These are phyloP conservation scores for Capronia coronata DNA, from an alignment of 2,329 filamentous ascomycete species.

Conservation along the genomic window DNA sequence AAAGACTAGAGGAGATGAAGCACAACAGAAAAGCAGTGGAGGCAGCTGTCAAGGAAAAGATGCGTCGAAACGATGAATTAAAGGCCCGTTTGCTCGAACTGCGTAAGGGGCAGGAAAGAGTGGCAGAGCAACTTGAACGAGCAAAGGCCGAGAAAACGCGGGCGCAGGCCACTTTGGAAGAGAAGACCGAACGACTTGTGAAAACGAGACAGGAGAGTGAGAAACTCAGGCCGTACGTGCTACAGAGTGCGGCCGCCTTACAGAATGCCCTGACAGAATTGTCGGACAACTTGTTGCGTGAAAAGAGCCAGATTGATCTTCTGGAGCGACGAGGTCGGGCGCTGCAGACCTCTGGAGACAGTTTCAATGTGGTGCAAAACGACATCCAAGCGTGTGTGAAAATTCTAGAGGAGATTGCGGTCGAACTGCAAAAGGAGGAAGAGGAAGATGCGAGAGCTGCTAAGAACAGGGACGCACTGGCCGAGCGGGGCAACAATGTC, in stretches of 20 bases:
- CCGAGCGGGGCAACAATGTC: constrained; percentile 81
- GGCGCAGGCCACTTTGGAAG: constrained; percentile 56
- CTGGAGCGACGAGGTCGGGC: constrained; percentile 83
- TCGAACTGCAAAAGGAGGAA: constrained; percentile 83
- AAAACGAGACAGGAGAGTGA: constrained; percentile 74
- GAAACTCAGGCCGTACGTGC: constrained; percentile 85
- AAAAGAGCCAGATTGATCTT: constrained; percentile 78
- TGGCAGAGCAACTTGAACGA: constrained; percentile 74
- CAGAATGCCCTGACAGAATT: constrained; percentile 77
- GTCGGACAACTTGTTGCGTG: constrained; percentile 66
- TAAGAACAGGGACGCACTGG: constrained; percentile 77
- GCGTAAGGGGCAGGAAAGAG: constrained; percentile 71
- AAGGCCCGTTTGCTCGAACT: constrained; percentile 77
- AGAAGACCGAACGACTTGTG: constrained; percentile 49
- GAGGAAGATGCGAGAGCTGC: constrained; percentile 76
- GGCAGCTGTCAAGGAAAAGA: constrained; percentile 73
- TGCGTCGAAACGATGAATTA: constrained; percentile 75
- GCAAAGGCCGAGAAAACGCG: constrained; percentile 73
- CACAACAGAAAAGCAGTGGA: constrained; percentile 75
- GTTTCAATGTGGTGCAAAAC: constrained; percentile 72
- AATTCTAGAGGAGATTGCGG: constrained; percentile 76
- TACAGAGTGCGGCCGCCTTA: constrained; percentile 77
- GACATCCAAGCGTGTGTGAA: constrained; percentile 87
- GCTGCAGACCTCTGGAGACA: constrained; percentile 84
- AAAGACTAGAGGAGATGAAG: constrained; percentile 71